phyloP scores from a whole-genome alignment of 148 eudicot genomes.

The Heliamphora exappendiculata region DNA sequence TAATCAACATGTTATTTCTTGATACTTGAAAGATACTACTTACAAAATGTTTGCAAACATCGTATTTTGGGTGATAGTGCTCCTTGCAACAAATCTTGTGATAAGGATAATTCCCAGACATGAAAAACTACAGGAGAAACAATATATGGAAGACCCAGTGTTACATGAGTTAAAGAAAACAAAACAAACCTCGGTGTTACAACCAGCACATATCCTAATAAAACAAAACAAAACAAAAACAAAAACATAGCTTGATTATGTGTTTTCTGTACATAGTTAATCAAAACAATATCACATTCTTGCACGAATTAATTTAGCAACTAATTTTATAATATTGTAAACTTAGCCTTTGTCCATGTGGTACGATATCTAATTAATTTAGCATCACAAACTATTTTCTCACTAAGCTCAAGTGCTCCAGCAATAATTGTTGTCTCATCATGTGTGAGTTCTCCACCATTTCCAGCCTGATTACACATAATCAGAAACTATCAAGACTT shows the following conservation, averaged over 20 bases:
- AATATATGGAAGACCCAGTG: constrained; percentile 14
- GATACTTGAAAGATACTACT: constrained; percentile 36
- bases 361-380: too few species aligned
- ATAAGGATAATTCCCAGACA: constrained; percentile 68
- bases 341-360: too few species aligned
- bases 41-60: constrained; percentile 72
- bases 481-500: too few species aligned
- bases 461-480: too few species aligned
- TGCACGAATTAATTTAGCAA: too few species aligned
- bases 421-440: constrained; percentile 92
- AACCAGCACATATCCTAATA: constrained; percentile 73
- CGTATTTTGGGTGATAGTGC: constrained; percentile 80
- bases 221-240: neutral
- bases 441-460: constrained; percentile 91
- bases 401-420: constrained; percentile 78
- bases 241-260: neutral
- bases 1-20: constrained; percentile 1
- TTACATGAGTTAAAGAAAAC: too few species aligned
- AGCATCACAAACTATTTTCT: too few species aligned
- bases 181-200: constrained; percentile 64
- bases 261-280: neutral
- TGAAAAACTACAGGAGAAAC: constrained; percentile 47
- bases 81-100: constrained; percentile 81
- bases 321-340: too few species aligned
- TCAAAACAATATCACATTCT: too few species aligned